These are phyloP conservation scores for Tetrahymena elliotti DNA, from an alignment of 73 alveolate genomes.

Conservation along the genomic window DNA sequence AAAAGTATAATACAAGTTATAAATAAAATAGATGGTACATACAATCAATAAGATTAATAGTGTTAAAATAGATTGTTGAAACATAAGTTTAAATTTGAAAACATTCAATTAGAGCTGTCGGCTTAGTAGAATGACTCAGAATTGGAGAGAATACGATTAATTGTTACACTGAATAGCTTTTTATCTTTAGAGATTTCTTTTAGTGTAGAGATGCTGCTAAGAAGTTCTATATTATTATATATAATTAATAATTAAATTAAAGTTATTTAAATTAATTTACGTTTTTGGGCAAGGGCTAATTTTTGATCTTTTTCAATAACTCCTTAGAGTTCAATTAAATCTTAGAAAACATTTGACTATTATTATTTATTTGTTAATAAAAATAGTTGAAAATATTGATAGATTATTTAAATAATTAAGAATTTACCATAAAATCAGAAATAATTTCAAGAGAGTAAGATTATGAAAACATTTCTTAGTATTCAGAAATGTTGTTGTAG, in stretches of 20 bases:
- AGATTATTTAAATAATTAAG: background rate
- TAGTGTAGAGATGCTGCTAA: background rate
- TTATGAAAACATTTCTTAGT: background rate
- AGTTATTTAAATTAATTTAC: background rate
- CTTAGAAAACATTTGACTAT: background rate
- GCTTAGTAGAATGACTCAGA: background rate
- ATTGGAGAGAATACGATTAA: background rate
- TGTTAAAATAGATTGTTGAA: background rate
- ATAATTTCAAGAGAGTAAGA: background rate
- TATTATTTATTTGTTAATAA: background rate
- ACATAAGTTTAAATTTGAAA: background rate
- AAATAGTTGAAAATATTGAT: too few species aligned
- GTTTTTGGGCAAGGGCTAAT: background rate
- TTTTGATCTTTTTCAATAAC: background rate
- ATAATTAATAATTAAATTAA: background rate
- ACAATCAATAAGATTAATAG: background rate
- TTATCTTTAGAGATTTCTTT: background rate
- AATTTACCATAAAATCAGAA: background rate
- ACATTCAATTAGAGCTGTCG: background rate
- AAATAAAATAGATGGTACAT: background rate
- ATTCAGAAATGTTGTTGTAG: background rate
- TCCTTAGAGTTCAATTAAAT: background rate
- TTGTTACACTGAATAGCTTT: background rate
- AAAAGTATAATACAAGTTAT: background rate
- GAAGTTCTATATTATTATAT: background rate